Conservation (phyloP, 139 green algal genomes). For the Tetradesmus obliquus region DNA sequence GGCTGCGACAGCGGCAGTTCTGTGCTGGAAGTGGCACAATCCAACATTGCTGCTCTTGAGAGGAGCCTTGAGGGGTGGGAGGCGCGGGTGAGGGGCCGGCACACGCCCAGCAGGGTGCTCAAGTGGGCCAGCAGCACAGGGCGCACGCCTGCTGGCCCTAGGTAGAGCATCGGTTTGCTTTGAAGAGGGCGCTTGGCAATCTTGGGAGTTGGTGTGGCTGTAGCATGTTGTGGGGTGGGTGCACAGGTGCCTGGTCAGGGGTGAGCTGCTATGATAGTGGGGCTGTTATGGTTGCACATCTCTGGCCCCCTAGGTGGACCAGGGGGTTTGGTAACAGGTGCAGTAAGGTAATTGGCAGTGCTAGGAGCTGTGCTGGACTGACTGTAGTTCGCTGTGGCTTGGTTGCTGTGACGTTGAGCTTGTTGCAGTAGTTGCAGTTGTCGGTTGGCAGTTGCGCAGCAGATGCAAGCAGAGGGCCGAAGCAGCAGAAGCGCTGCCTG, state of each 20-base stretch:
- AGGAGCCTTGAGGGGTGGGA: constrained; percentile 60
- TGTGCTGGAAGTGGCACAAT: constrained; percentile 7
- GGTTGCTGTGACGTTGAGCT: neutral
- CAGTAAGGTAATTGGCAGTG: too few relatives aligned
- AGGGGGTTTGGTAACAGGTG: neutral
- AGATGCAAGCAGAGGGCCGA: neutral
- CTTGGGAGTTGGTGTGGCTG: neutral
- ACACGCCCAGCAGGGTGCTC: constrained; percentile 62
- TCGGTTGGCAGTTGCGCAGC: neutral
- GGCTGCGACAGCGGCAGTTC: neutral
- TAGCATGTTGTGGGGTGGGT: neutral
- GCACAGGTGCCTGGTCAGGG: neutral
- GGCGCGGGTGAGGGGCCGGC: constrained; percentile 33
- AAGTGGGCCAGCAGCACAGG: constrained; percentile 51
- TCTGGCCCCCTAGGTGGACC: neutral
- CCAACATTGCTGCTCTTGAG: constrained; percentile 40
- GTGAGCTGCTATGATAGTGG: neutral
- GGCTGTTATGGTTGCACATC: neutral
- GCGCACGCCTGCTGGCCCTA: neutral
- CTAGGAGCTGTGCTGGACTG: neutral
- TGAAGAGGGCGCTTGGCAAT: neutral
- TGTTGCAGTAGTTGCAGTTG: neutral
- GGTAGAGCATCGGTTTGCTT: too few relatives aligned
- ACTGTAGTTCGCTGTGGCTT: neutral
- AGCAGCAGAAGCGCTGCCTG: too few relatives aligned